Percentiles rank a stretch among this genome's conserved stretches.
Conservation (phyloP, 148 eudicot genomes). For the Nepenthes gracilis region DNA sequence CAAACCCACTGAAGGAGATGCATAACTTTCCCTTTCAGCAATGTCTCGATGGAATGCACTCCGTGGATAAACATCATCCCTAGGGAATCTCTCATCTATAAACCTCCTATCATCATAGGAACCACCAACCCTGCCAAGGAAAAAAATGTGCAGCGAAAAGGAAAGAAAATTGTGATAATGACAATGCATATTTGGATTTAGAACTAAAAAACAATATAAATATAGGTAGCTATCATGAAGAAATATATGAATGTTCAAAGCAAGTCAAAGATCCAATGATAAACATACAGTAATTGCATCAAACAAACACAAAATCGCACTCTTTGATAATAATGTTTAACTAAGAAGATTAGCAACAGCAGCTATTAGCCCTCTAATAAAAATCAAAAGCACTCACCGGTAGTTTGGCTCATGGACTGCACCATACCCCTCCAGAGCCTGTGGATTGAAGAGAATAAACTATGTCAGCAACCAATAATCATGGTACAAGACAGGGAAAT, state of each 20-base stretch:
- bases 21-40: slow-evolving; percentile 62
- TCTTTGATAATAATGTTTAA: background rate
- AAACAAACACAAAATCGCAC: background rate
- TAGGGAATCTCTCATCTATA: slow-evolving; percentile 67
- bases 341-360: background rate
- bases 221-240: background rate
- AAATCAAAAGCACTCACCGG: slow-evolving; percentile 63
- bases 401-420: slow-evolving; percentile 79
- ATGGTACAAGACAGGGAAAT: slow-evolving; percentile 72
- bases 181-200: background rate
- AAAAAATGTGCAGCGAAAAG: slow-evolving; percentile 18
- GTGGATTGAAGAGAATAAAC: slow-evolving; percentile 99
- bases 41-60: slow-evolving; percentile 54
- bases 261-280: background rate
- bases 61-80: slow-evolving; percentile 61
- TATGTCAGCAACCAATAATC: slow-evolving; percentile 83
- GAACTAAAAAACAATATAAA: background rate
- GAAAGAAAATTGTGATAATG: slow-evolving; percentile 4
- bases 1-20: slow-evolving; percentile 53
- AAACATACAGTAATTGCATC: no score
- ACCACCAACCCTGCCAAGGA: slow-evolving; percentile 62
- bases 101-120: slow-evolving; percentile 86
- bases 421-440: slow-evolving; percentile 98
- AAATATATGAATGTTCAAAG: background rate
- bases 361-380: background rate